These are phyloP conservation scores for Leccinum brunneo-olivaceum DNA, from an alignment of 1,284 basidiomycete genomes.

Conservation along the genomic window DNA sequence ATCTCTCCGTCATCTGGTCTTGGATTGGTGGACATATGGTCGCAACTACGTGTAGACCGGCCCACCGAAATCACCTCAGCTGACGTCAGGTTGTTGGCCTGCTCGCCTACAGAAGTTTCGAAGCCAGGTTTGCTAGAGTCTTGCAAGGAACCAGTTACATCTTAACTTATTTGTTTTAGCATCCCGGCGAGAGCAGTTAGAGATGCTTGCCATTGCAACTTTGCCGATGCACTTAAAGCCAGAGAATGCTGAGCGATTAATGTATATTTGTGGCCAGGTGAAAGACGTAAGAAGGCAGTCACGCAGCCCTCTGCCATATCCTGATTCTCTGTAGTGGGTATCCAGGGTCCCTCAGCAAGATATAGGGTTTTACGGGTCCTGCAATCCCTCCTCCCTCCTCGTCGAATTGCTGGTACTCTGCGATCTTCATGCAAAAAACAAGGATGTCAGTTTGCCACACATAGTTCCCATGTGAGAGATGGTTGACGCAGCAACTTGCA, in stretches of 20 bases:
- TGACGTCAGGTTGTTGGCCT: slow-evolving; percentile 18
- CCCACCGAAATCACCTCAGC: slow-evolving; percentile 11
- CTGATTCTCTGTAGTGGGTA: slow-evolving; percentile 18
- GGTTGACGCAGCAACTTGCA: slow-evolving; percentile 2
- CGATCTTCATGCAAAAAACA: slow-evolving; percentile 13
- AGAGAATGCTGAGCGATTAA: slow-evolving; percentile 8
- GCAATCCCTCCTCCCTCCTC: slow-evolving; percentile 16
- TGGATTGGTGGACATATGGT: slow-evolving; percentile 53
- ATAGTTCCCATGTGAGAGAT: too few species aligned
- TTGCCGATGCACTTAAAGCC: slow-evolving; percentile 16
- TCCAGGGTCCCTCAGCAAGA: slow-evolving; percentile 6
- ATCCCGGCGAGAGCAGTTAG: slow-evolving; percentile 20
- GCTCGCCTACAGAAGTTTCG: slow-evolving; percentile 1
- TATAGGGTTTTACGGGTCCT: slow-evolving; percentile 1
- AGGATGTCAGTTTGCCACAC: slow-evolving; percentile 12
- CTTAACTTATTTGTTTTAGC: slow-evolving; percentile 10
- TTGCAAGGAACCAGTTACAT: background rate
- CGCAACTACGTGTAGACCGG: slow-evolving; percentile 30
- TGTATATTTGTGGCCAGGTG: slow-evolving; percentile 16
- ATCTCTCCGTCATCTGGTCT: slow-evolving; percentile 50
- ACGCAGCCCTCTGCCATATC: background rate
- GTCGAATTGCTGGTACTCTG: slow-evolving; percentile 23
- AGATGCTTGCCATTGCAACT: slow-evolving; percentile 22
- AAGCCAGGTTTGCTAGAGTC: slow-evolving; percentile 11
- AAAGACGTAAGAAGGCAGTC: slow-evolving; percentile 18